Conservation (phyloP, 768 basidiomycete genomes). For the Wakefieldia striispora region DNA sequence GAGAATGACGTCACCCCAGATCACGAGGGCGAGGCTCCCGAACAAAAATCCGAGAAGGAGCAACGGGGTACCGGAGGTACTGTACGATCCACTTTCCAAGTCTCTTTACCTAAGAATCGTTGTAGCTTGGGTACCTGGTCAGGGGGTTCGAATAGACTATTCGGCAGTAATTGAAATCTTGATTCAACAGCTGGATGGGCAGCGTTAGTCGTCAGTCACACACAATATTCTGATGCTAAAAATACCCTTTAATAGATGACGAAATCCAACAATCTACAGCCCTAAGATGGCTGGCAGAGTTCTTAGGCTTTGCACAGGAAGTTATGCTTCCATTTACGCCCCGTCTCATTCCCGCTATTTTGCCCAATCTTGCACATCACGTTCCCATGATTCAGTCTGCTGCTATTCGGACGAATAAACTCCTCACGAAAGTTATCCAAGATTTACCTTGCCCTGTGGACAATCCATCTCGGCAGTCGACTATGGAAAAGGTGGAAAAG, state of each 20-base stretch:
- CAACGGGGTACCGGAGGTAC: slow-evolving; percentile 65
- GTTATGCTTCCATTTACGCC: slow-evolving; percentile 95
- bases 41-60: slow-evolving; percentile 44
- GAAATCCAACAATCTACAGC: slow-evolving; percentile 95
- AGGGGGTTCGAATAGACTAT: slow-evolving; percentile 90
- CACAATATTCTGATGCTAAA: slow-evolving; percentile 2
- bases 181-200: slow-evolving; percentile 78
- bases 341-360: slow-evolving; percentile 85
- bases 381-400: slow-evolving; percentile 84
- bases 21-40: slow-evolving; percentile 43
- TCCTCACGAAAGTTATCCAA: slow-evolving; percentile 83
- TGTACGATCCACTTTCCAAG: slow-evolving; percentile 9
- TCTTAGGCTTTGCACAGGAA: slow-evolving; percentile 82
- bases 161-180: slow-evolving; percentile 91
- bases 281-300: slow-evolving; percentile 90
- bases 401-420: slow-evolving; percentile 83
- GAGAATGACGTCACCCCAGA: slow-evolving; percentile 41
- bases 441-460: slow-evolving; percentile 74
- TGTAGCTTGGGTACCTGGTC: slow-evolving; percentile 86
- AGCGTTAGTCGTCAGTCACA: slow-evolving; percentile 54
- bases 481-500: slow-evolving; percentile 20
- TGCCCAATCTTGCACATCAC: slow-evolving; percentile 93
- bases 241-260: slow-evolving; percentile 49
- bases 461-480: slow-evolving; percentile 23
- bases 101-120: slow-evolving; percentile 2